Evolutionary conservation across 1,139 yeast species (phyloP), one percentile per base, ranked within the genome.

Genomic region (Hyphopichia khmerensis): DNA sequence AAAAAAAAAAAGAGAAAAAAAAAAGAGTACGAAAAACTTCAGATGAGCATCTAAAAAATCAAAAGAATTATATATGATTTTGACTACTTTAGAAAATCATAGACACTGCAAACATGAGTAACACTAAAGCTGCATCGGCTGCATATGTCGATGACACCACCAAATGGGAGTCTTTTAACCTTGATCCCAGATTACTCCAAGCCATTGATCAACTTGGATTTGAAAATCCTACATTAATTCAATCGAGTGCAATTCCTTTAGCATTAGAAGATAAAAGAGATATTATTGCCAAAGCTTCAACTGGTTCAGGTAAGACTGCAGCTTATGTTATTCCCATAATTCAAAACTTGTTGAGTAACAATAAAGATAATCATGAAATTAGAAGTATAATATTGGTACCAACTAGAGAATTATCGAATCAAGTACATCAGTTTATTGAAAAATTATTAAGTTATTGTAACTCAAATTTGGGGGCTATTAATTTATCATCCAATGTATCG

Each of bases 241-340:
- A 93, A 67, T 80, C 95, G 7, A 84, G 83, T 62, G 89, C 96
- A n/a, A 88, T 93, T 46, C 96, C 96, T 27, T 69, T 93, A 43
- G 96, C 98, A 1, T 66, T 93, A 42, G 87, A 88, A 52, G 95
- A 87, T 52, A 85, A 84, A 56, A 80, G 90, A 64, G 96, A 89
- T 59, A 84, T 89, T 49, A 84, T 89, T 32, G 96, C 96, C 26
- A 80, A 87, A 55, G 96, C 96, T 15, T 80, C 87, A 33, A 89
- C 96, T 1, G 96, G 96, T 7, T 85, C 95, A 3, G 96, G 96
- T 50, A 89, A 89, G 61, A 89, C 96, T 0, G 86, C 86, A 18
- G 95, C 96, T 1, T 89, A 88, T 59, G 64, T 82, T 48, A 75
- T 89, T 38, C 96, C 96, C 4, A 83, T 89, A 15, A 64, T 89